These are phyloP conservation scores for Camillea tinctor DNA, from an alignment of 2,329 filamentous ascomycete genomes.

Conservation along the genomic window DNA sequence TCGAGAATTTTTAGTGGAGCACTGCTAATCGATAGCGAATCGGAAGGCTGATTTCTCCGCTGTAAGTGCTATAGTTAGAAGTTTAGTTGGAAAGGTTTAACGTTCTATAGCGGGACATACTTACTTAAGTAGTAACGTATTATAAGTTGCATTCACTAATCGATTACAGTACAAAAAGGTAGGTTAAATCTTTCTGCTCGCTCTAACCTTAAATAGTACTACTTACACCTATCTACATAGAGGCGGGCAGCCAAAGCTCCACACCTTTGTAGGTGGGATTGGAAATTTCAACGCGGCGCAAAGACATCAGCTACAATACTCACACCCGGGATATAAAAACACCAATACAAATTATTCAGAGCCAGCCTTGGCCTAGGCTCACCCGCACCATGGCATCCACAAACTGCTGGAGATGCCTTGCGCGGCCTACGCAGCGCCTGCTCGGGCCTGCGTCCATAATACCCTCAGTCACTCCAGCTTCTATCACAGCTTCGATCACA, in stretches of 20 bases:
- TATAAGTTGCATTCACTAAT: no score
- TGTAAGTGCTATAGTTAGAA: neutral
- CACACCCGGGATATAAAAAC: no score
- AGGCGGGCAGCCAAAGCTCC: no score
- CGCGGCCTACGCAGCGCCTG: conserved; percentile 39
- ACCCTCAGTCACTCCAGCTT: conserved; percentile 35
- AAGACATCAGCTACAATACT: no score
- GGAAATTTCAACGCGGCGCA: conserved; percentile 16
- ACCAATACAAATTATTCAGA: no score
- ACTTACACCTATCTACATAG: no score
- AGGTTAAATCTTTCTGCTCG: no score
- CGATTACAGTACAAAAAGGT: no score
- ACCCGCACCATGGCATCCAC: conserved; percentile 54
- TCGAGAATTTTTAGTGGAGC: conserved; percentile 20
- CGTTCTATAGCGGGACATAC: conserved; percentile 4
- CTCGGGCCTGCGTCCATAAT: conserved; percentile 19
- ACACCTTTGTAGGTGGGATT: no score
- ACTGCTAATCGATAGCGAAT: conserved; percentile 23
- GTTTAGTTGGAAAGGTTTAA: conserved; percentile 2
- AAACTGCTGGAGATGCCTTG: conserved; percentile 59
- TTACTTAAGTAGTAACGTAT: neutral
- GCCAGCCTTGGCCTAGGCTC: no score
- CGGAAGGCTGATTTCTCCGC: conserved; percentile 22
- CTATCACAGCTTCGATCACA: conserved; percentile 13
- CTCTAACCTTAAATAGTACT: no score